phyloP scores from a whole-genome alignment of 768 basidiomycete genomes.

The Lactifluus pinguis region DNA sequence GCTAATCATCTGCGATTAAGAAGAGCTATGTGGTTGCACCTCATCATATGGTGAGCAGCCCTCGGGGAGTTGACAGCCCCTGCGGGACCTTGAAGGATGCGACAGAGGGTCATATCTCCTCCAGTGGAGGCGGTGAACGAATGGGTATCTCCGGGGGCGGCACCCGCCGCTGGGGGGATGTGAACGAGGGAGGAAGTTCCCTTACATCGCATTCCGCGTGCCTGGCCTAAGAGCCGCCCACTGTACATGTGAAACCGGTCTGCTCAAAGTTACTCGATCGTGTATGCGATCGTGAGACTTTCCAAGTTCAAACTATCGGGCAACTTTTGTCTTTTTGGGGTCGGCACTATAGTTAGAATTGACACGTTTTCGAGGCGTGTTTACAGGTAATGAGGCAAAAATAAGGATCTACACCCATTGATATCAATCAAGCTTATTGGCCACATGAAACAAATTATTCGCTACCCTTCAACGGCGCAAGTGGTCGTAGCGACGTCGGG shows the following conservation, averaged over 20 bases:
- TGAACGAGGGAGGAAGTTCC: too few relatives aligned
- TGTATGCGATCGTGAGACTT: too few relatives aligned
- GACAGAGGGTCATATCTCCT: background rate
- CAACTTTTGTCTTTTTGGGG: too few relatives aligned
- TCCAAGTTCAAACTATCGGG: too few relatives aligned
- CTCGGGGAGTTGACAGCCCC: background rate
- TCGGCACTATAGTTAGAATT: too few relatives aligned
- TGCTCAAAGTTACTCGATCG: too few relatives aligned
- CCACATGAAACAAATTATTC: background rate
- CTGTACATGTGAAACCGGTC: too few relatives aligned
- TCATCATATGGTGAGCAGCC: conserved; percentile 36
- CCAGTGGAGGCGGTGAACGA: background rate
- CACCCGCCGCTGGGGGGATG: background rate
- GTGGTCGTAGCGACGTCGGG: background rate
- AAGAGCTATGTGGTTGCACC: conserved; percentile 71
- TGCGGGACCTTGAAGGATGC: background rate
- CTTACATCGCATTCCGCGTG: too few relatives aligned
- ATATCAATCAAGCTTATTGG: background rate
- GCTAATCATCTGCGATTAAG: conserved; percentile 76
- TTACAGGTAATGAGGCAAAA: background rate
- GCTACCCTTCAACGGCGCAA: background rate
- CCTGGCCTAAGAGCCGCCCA: background rate
- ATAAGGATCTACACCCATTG: background rate
- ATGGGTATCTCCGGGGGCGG: background rate
- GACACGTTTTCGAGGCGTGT: background rate